These are phyloP conservation scores for Triticum urartu DNA, from an alignment of 176 grass and related monocot genomes.

Conservation along the genomic window DNA sequence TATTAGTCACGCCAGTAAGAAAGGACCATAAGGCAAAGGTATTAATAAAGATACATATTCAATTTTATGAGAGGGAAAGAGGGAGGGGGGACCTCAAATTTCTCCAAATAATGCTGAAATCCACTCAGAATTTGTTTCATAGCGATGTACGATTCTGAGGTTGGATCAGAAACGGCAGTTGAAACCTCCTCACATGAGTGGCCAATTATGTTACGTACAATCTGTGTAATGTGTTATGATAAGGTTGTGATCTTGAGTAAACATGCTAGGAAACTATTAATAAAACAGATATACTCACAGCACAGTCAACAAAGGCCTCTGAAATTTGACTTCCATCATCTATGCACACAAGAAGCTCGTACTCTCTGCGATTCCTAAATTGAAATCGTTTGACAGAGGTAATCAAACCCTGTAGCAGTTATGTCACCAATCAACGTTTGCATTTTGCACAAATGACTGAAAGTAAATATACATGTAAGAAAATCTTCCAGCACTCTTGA, in stretches of 20 bases:
- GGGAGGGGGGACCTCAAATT: slow-evolving; percentile 66
- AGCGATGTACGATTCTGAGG: slow-evolving; percentile 32
- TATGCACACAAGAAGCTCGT: slow-evolving; percentile 69
- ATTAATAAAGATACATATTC: not conserved
- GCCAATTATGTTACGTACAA: slow-evolving; percentile 67
- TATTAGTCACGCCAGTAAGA: not conserved
- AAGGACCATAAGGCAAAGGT: not conserved
- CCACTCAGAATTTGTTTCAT: slow-evolving; percentile 54
- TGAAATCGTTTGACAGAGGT: slow-evolving; percentile 65
- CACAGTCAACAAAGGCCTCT: slow-evolving; percentile 58
- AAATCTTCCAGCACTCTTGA: not conserved
- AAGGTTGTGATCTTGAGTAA: not conserved
- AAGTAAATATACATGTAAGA: slow-evolving; percentile 1
- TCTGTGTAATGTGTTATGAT: slow-evolving; percentile 35
- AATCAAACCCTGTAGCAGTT: slow-evolving; percentile 65
- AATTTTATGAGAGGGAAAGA: not conserved
- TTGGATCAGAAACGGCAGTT: slow-evolving; percentile 54
- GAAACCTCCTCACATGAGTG: slow-evolving; percentile 60
- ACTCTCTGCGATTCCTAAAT: slow-evolving; percentile 44
- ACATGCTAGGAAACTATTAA: slow-evolving; percentile 15
- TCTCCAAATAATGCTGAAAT: slow-evolving; percentile 60
- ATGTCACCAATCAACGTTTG: slow-evolving; percentile 3
- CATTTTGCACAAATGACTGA: not conserved
- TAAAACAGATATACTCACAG: slow-evolving; percentile 46
- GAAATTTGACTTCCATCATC: slow-evolving; percentile 96